These are phyloP conservation scores for Fusarium sp. DNA, from an alignment of 2,329 filamentous ascomycete species.

Conservation along the genomic window DNA sequence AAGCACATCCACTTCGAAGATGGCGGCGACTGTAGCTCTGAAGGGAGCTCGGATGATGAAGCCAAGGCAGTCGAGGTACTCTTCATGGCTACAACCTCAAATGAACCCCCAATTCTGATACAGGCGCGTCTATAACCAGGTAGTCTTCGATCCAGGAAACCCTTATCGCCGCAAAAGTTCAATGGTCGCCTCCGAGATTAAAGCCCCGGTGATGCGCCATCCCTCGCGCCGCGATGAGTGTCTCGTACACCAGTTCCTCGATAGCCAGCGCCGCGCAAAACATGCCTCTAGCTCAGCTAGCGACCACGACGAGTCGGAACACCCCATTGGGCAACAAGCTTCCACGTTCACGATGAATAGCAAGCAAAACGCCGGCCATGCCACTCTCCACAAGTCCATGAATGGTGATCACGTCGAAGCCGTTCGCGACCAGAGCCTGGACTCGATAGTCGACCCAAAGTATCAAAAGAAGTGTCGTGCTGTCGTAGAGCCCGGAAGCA, in stretches of 20 bases:
- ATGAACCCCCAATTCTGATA: constrained; percentile 12
- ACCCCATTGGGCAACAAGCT: constrained; percentile 45
- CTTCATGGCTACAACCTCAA: constrained; percentile 6
- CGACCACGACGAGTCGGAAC: constrained; percentile 42
- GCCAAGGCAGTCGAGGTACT: constrained; percentile 60
- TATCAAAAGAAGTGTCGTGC: constrained; percentile 40
- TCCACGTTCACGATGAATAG: constrained; percentile 34
- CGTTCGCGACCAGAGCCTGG: constrained; percentile 26
- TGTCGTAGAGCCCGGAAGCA: constrained; percentile 52
- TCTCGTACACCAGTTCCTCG: constrained; percentile 71
- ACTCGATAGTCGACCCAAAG: constrained; percentile 40
- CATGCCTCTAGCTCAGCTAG: constrained; percentile 42
- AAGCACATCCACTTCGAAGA: constrained; percentile 48
- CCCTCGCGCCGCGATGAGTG: constrained; percentile 61
- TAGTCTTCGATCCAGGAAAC: constrained; percentile 69
- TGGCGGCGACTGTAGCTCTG: constrained; percentile 49
- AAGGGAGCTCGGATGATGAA: constrained; percentile 61
- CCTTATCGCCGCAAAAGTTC: constrained; percentile 73
- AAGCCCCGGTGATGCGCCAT: constrained; percentile 45
- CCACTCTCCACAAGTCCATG: constrained; percentile 15
- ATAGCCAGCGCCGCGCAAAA: constrained; percentile 59
- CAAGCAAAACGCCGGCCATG: constrained; percentile 22
- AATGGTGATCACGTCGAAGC: constrained; percentile 28
- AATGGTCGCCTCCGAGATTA: constrained; percentile 62
- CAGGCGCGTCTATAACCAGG: constrained; percentile 49